Conservation (phyloP, 2,329 filamentous ascomycete species). For the Botrytis elliptica region DNA sequence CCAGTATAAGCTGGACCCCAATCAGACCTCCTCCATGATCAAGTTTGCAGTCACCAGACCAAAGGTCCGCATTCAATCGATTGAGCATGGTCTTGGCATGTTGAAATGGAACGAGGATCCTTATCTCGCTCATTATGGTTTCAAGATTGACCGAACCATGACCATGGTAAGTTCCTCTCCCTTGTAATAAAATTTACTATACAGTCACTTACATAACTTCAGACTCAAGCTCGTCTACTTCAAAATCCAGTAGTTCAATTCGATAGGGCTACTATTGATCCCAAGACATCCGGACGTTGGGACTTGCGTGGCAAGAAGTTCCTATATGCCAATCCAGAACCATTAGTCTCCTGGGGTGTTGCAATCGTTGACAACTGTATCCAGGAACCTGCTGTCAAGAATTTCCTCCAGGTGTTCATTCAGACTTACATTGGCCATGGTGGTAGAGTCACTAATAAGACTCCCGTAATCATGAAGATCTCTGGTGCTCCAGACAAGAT, state of each 20-base stretch:
- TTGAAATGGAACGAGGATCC: conserved; percentile 68
- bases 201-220: conserved; percentile 23
- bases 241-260: conserved; percentile 71
- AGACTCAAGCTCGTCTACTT: conserved; percentile 69
- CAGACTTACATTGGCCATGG: conserved; percentile 61
- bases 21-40: conserved; percentile 78
- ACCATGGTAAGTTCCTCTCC: conserved; percentile 45
- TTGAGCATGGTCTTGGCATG: conserved; percentile 64
- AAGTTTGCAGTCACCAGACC: conserved; percentile 86
- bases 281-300: conserved; percentile 74
- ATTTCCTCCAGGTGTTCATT: conserved; percentile 61
- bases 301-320: conserved; percentile 83
- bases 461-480: conserved; percentile 44
- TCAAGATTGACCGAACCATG: conserved; percentile 65
- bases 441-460: conserved; percentile 50
- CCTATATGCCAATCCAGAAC: conserved; percentile 57
- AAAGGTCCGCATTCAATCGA: conserved; percentile 61
- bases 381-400: conserved; percentile 46
- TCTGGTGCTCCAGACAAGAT: conserved; percentile 21
- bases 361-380: conserved; percentile 61
- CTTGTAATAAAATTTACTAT: background rate
- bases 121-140: conserved; percentile 69
- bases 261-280: conserved; percentile 48
- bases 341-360: conserved; percentile 74
- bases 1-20: conserved; percentile 58